Conservation (phyloP, 768 basidiomycete genomes). For the Phaffia australis region DNA sequence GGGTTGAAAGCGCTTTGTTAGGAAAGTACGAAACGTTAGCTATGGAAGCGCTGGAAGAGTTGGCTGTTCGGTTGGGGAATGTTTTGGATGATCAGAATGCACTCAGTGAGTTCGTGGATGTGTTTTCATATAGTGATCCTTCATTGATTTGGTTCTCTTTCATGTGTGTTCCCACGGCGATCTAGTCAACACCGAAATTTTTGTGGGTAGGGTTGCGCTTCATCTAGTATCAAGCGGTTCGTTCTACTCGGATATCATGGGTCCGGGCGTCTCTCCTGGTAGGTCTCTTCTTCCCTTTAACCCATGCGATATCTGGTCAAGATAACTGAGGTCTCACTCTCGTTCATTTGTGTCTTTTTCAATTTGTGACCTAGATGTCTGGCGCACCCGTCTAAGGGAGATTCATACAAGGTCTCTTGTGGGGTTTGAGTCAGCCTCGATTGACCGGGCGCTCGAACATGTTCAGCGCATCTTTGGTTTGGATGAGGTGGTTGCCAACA, state of each 20-base stretch:
- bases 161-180: not conserved
- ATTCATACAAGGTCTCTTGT: constrained; percentile 13
- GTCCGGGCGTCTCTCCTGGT: not conserved
- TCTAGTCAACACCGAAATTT: constrained; percentile 4
- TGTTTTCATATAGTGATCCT: not conserved
- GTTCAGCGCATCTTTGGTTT: not conserved
- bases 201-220: constrained; percentile 14
- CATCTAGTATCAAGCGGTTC: constrained; percentile 14
- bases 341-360: not conserved
- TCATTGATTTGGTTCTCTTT: not conserved
- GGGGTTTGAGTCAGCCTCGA: not conserved
- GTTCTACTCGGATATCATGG: constrained; percentile 10
- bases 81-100: constrained; percentile 3
- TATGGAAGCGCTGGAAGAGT: constrained; percentile 4
- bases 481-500: constrained; percentile 11
- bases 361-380: not conserved
- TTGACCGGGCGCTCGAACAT: not conserved
- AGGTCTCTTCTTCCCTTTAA: not conserved
- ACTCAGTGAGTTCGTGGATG: not conserved
- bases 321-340: not conserved
- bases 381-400: not conserved
- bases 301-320: not conserved
- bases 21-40: not conserved
- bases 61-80: not conserved
- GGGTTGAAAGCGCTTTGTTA: not conserved